A percentile compares a stretch with the other conserved stretches of the same genome.
Evolutionary conservation across 2,329 filamentous ascomycete species (phyloP).

Genomic region (Cephalotrichum gorgonifer): DNA sequence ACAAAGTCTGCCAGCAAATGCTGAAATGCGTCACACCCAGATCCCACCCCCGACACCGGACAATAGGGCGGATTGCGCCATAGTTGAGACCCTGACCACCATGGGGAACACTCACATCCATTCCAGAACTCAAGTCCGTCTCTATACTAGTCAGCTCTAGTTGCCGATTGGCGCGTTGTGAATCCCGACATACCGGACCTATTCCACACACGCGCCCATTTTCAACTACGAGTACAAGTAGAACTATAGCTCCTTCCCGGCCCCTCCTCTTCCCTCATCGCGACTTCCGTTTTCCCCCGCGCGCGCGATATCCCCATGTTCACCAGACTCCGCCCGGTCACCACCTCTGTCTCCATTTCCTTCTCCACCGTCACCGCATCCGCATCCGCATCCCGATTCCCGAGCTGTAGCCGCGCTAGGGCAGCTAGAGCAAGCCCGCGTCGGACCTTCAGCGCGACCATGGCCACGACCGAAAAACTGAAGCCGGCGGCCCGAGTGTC

Average conservation of each 20-base stretch:
- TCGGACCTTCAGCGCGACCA: slow-evolving; percentile 19
- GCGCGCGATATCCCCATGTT: slow-evolving; percentile 1
- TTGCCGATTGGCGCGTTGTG: neutral
- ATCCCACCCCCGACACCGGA: neutral
- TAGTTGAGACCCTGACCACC: neutral
- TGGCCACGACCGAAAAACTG: slow-evolving; percentile 33
- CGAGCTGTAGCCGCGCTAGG: neutral
- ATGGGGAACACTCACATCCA: neutral
- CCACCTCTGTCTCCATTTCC: too few relatives aligned
- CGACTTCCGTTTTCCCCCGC: neutral
- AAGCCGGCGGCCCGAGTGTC: slow-evolving; percentile 40
- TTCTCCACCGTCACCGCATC: too few relatives aligned
- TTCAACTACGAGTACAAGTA: too few relatives aligned
- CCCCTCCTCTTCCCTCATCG: neutral
- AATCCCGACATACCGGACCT: neutral
- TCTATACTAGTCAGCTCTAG: too few relatives aligned
- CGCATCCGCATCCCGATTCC: neutral
- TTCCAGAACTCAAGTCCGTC: neutral
- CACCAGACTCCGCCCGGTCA: neutral
- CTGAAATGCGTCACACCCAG: too few relatives aligned
- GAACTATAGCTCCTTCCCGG: neutral
- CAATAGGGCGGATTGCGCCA: neutral
- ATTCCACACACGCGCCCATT: neutral
- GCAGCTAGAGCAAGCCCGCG: neutral
- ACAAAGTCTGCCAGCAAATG: too few relatives aligned